Conservation (phyloP, 2,329 filamentous ascomycete species). For the Fonsecaea nubica region DNA sequence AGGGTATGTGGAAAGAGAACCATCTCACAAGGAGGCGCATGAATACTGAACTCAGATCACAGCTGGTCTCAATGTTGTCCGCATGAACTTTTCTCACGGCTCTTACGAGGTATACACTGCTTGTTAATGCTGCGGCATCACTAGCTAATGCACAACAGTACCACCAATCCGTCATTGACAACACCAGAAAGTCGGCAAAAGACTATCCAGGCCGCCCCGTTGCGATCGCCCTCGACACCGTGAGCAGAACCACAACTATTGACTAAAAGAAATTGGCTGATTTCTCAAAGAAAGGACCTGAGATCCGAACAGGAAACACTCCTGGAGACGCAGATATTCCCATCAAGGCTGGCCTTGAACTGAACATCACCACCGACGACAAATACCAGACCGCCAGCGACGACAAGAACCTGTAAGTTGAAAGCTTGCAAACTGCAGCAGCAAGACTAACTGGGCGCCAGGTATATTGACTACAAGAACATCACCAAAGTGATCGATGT, state of each 20-base stretch:
- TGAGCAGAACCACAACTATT: slow-evolving; percentile 53
- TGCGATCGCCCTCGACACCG: slow-evolving; percentile 87
- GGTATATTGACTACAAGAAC: slow-evolving; percentile 99
- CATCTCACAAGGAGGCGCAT: neutral
- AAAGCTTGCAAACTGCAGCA: neutral
- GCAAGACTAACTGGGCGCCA: slow-evolving; percentile 45
- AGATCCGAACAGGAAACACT: slow-evolving; percentile 84
- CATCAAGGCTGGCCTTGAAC: slow-evolving; percentile 78
- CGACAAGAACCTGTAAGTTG: slow-evolving; percentile 88
- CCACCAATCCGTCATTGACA: slow-evolving; percentile 97
- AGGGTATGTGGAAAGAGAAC: slow-evolving; percentile 51
- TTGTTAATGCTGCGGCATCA: slow-evolving; percentile 6
- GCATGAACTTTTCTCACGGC: slow-evolving; percentile 99
- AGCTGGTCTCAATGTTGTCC: slow-evolving; percentile 94
- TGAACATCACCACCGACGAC: slow-evolving; percentile 98
- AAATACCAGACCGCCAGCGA: slow-evolving; percentile 83
- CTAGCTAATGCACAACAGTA: slow-evolving; percentile 62
- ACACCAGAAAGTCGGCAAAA: slow-evolving; percentile 85
- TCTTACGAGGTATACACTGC: slow-evolving; percentile 70
- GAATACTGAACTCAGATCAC: slow-evolving; percentile 35
- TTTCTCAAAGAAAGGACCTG: slow-evolving; percentile 71
- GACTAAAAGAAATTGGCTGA: slow-evolving; percentile 9
- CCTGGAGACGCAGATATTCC: slow-evolving; percentile 74
- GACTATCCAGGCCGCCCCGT: slow-evolving; percentile 80
- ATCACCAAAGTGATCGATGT: slow-evolving; percentile 96